phyloP scores from a whole-genome alignment of 1,284 basidiomycete species.

The Peniophora sp. region DNA sequence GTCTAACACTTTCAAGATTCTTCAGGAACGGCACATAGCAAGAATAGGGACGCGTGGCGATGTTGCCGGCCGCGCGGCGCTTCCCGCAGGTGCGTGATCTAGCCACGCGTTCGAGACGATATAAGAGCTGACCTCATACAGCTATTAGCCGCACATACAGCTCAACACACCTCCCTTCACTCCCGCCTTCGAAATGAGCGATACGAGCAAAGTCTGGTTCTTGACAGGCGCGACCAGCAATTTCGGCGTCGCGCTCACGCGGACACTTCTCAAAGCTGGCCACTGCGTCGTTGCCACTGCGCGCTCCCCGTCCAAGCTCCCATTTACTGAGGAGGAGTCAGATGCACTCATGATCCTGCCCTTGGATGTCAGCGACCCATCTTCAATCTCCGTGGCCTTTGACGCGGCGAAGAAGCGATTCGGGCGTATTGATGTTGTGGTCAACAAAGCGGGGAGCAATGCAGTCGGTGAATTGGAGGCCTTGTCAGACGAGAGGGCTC shows the following conservation, averaged over 20 bases:
- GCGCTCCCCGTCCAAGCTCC: not conserved
- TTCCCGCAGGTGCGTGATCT: too few species aligned
- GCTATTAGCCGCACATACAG: too few species aligned
- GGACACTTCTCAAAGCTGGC: not conserved
- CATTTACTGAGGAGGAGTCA: not conserved
- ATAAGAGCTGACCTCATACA: too few species aligned
- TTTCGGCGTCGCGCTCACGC: not conserved
- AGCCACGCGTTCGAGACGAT: too few species aligned
- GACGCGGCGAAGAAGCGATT: constrained; percentile 16
- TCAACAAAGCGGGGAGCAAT: constrained; percentile 27
- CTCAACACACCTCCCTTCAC: too few species aligned
- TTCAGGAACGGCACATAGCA: too few species aligned
- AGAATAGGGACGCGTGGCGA: too few species aligned
- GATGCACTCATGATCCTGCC: not conserved
- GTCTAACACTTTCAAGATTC: too few species aligned
- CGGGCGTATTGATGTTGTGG: constrained; percentile 22
- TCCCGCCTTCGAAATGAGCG: too few species aligned
- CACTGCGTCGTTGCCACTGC: not conserved
- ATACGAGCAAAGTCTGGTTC: too few species aligned
- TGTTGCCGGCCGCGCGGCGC: too few species aligned
- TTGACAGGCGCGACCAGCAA: not conserved
- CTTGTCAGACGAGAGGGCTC: constrained; percentile 16
- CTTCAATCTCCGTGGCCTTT: constrained; percentile 17
- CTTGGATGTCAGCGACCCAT: not conserved
- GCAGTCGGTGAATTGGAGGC: constrained; percentile 20